Conservation (phyloP, 768 basidiomycete genomes). For the Boletus barrowsii region DNA sequence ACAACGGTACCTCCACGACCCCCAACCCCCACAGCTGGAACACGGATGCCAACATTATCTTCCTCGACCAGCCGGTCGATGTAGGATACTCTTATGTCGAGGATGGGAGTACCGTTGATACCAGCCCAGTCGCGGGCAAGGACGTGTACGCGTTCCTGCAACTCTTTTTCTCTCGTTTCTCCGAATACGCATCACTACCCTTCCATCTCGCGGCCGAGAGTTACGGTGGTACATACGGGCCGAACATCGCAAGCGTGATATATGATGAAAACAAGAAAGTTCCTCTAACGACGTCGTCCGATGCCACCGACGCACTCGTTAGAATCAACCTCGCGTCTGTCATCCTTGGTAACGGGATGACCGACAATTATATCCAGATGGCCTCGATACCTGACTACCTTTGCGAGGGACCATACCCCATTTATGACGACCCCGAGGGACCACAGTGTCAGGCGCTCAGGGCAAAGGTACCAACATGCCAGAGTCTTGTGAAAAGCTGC, state of each 20-base stretch:
- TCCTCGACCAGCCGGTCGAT: slow-evolving; percentile 74
- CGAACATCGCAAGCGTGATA: slow-evolving; percentile 83
- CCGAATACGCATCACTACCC: slow-evolving; percentile 62
- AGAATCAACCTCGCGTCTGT: slow-evolving; percentile 81
- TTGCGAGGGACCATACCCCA: slow-evolving; percentile 78
- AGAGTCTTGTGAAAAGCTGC: slow-evolving; percentile 69
- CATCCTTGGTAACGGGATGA: slow-evolving; percentile 85
- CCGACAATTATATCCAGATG: slow-evolving; percentile 81
- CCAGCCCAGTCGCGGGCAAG: slow-evolving; percentile 80
- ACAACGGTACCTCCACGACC: slow-evolving; percentile 68
- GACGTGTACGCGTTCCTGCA: slow-evolving; percentile 87
- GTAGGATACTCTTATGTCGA: slow-evolving; percentile 89
- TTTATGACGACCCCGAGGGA: slow-evolving; percentile 69
- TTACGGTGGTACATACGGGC: slow-evolving; percentile 77
- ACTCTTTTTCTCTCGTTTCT: slow-evolving; percentile 75
- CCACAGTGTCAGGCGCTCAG: slow-evolving; percentile 63
- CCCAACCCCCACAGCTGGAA: slow-evolving; percentile 87
- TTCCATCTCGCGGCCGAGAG: slow-evolving; percentile 84
- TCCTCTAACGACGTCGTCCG: slow-evolving; percentile 39
- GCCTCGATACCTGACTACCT: slow-evolving; percentile 77
- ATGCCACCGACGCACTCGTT: slow-evolving; percentile 42
- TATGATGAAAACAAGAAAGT: slow-evolving; percentile 71
- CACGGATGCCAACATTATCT: slow-evolving; percentile 56
- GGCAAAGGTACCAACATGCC: slow-evolving; percentile 68
- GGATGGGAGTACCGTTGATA: slow-evolving; percentile 70